phyloP scores from a whole-genome alignment of 2,329 filamentous ascomycete genomes.

The Aureobasidium sp. region DNA sequence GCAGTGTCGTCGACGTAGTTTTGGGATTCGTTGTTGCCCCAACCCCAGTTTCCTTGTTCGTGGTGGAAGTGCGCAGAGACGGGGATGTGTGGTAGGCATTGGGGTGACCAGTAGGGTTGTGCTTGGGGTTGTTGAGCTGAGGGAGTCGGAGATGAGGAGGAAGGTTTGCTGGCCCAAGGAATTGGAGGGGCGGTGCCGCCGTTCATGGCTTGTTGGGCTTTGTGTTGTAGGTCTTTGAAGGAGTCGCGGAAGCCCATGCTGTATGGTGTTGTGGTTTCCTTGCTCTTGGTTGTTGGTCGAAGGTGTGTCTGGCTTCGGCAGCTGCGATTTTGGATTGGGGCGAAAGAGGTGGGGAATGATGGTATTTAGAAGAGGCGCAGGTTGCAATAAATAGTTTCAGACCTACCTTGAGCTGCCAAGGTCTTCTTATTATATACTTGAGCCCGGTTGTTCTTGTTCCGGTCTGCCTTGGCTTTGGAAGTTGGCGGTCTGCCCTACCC shows the following conservation, averaged over 20 bases:
- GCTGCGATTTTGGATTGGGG: no score
- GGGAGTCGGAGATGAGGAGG: slow-evolving; percentile 19
- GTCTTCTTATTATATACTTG: neutral
- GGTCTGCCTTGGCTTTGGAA: neutral
- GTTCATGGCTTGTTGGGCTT: slow-evolving; percentile 5
- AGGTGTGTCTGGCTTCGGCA: neutral
- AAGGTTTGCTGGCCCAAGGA: slow-evolving; percentile 23
- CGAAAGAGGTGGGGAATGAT: no score
- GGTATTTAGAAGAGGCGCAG: neutral
- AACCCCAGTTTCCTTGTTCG: slow-evolving; percentile 52
- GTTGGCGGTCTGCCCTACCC: neutral
- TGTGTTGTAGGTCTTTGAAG: slow-evolving; percentile 3
- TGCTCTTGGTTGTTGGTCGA: neutral
- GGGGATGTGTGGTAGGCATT: slow-evolving; percentile 41
- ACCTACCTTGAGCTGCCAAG: neutral
- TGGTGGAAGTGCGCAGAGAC: slow-evolving; percentile 48
- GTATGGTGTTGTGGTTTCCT: neutral
- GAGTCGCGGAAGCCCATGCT: slow-evolving; percentile 11
- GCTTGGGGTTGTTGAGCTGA: neutral
- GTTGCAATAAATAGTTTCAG: neutral
- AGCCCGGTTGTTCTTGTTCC: neutral
- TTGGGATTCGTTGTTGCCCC: slow-evolving; percentile 56
- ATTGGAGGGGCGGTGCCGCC: slow-evolving; percentile 20
- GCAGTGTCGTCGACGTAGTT: slow-evolving; percentile 45
- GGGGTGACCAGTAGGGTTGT: slow-evolving; percentile 47